These are phyloP conservation scores for Collybia nuda DNA, from an alignment of 768 basidiomycete species.

Conservation along the genomic window DNA sequence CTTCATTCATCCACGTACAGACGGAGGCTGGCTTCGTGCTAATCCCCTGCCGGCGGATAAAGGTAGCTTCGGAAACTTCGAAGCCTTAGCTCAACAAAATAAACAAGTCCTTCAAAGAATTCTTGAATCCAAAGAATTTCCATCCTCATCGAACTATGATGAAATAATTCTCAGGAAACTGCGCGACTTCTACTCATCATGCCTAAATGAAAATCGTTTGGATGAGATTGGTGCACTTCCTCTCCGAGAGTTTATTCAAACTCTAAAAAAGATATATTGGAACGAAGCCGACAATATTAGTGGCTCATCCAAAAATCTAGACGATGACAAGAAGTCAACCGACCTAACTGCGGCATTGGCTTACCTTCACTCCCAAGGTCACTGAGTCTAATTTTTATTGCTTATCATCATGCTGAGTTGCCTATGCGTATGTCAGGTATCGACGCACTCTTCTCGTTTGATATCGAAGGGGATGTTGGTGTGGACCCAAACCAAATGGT, in stretches of 20 bases:
- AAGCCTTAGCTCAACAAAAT: constrained; percentile 71
- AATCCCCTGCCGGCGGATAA: constrained; percentile 90
- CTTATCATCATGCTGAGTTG: background rate
- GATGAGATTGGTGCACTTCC: constrained; percentile 74
- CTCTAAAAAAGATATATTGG: constrained; percentile 58
- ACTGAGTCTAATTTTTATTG: constrained; percentile 11
- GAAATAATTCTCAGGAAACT: constrained; percentile 59
- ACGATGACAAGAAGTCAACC: constrained; percentile 32
- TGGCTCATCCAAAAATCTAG: constrained; percentile 8
- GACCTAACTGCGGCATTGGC: constrained; percentile 83
- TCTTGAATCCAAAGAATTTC: constrained; percentile 50
- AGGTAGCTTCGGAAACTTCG: constrained; percentile 69
- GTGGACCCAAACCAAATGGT: constrained; percentile 84
- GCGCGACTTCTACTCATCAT: constrained; percentile 74
- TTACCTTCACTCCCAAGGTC: constrained; percentile 86
- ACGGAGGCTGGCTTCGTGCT: constrained; percentile 82
- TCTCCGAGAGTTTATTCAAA: constrained; percentile 63
- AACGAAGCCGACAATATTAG: constrained; percentile 45
- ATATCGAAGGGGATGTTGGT: constrained; percentile 86
- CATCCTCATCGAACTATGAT: constrained; percentile 44
- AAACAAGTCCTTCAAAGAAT: constrained; percentile 74
- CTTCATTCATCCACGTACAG: constrained; percentile 32
- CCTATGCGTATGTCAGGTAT: constrained; percentile 49
- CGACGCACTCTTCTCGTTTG: constrained; percentile 74
- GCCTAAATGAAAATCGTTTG: constrained; percentile 76